A percentile compares a stretch with the other conserved stretches of the same genome.
Evolutionary conservation across 1,284 basidiomycete species (phyloP).

Genomic region (Leucoagaricus sp.): DNA sequence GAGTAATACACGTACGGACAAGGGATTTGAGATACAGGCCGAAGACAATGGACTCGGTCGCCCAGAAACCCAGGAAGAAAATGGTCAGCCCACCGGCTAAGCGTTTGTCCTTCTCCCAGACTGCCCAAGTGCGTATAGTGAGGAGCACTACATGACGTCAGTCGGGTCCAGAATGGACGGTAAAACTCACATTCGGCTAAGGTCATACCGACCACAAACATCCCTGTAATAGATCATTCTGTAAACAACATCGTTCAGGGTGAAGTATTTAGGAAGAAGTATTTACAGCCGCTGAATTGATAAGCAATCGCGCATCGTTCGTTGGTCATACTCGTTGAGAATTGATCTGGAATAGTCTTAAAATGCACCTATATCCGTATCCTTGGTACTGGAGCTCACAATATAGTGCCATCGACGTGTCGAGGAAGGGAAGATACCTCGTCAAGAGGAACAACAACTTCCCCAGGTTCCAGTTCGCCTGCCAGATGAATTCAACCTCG

Average conservation of each 20-base stretch:
- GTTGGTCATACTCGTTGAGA: neutral
- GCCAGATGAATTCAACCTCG: slow-evolving; percentile 17
- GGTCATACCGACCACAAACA: slow-evolving; percentile 14
- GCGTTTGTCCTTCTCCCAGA: slow-evolving; percentile 16
- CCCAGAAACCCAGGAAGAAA: slow-evolving; percentile 1
- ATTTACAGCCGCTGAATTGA: slow-evolving; percentile 12
- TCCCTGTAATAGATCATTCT: neutral
- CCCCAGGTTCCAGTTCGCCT: slow-evolving; percentile 13
- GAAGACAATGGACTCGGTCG: neutral
- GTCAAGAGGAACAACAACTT: slow-evolving; percentile 18
- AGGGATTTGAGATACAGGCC: slow-evolving; percentile 1
- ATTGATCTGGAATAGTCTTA: slow-evolving; percentile 3
- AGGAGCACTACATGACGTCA: slow-evolving; percentile 11
- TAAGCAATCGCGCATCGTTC: slow-evolving; percentile 6
- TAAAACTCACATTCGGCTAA: slow-evolving; percentile 12
- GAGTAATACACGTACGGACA: neutral
- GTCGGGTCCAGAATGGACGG: neutral
- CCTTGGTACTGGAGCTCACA: slow-evolving; percentile 5
- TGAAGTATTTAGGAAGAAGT: neutral
- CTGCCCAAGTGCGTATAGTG: slow-evolving; percentile 17
- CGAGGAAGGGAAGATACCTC: slow-evolving; percentile 18
- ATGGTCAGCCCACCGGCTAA: slow-evolving; percentile 5
- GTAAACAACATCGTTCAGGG: neutral
- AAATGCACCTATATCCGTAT: neutral
- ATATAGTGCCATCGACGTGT: slow-evolving; percentile 3